A percentile compares a stretch with the other conserved stretches of the same genome.
Conservation (phyloP, 1,284 basidiomycete genomes). For the Flammula alnicola region DNA sequence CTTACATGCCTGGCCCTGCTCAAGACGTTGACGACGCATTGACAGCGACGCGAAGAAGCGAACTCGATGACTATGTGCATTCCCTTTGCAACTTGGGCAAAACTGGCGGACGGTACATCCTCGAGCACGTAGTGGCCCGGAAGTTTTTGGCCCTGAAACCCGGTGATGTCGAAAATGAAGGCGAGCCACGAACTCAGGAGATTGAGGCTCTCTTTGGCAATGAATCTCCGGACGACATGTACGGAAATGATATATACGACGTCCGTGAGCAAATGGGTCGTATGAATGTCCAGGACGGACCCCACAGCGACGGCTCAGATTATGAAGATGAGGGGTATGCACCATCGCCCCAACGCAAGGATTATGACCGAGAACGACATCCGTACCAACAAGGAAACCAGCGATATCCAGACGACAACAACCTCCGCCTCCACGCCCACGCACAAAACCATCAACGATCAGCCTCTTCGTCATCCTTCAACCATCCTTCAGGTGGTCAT, state of each 20-base stretch:
- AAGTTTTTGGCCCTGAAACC: constrained; percentile 87
- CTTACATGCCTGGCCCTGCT: constrained; percentile 95
- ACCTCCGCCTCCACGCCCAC: constrained; percentile 43
- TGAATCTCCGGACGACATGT: constrained; percentile 35
- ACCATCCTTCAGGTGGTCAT: constrained; percentile 38
- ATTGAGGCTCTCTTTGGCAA: constrained; percentile 58
- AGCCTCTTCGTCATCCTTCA: constrained; percentile 53
- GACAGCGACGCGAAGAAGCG: constrained; percentile 80
- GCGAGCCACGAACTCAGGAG: constrained; percentile 60
- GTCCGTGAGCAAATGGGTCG: constrained; percentile 52
- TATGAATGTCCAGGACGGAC: constrained; percentile 48
- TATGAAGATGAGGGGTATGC: constrained; percentile 64
- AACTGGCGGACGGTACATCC: constrained; percentile 77
- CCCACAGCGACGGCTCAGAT: constrained; percentile 58
- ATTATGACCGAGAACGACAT: constrained; percentile 38
- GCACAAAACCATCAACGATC: constrained; percentile 55
- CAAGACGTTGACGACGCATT: constrained; percentile 85
- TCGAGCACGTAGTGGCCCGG: constrained; percentile 82
- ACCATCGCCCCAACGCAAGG: constrained; percentile 42
- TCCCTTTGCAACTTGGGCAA: constrained; percentile 74
- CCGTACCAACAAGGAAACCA: constrained; percentile 34
- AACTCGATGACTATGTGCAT: constrained; percentile 89
- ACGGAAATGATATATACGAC: constrained; percentile 36
- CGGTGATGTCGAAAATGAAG: constrained; percentile 81
- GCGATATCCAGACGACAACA: constrained; percentile 35